Evolutionary conservation across 495 filamentous ascomycete species (phyloP), one percentile per base, ranked within the genome.

Genomic region (Parathielavia appendiculata): DNA sequence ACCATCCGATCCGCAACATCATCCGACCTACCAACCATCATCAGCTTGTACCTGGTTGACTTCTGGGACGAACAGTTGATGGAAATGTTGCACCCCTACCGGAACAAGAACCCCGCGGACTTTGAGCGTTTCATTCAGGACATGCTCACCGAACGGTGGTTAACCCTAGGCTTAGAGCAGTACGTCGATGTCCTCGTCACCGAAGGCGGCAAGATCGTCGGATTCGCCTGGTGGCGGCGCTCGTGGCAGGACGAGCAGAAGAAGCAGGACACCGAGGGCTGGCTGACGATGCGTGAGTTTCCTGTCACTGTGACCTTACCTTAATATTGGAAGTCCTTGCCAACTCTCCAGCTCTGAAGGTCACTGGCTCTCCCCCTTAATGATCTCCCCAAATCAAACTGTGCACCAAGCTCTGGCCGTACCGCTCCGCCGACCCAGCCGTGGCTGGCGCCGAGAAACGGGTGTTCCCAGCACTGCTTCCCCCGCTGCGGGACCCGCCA

Each of bases 131-230:
- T 46, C 14, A 11, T 46, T 12, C 9, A 2, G 1, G 44, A 46
- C 44, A 46, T 46, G 44, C 44, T 46, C 19, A 46, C 44, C 12
- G 44, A 46, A 14, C 44, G 44, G 5, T 46, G 44, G 44, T 46
- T 19, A 22, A 23, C 44, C 11, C 14, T 46, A 16, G 44, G 44
- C 4, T 1, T 46, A 10, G 44, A 46, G n/a, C 20, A 46, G 20
- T 16, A 16, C 20, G 44, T 46, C 2, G 44, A 46, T 1, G 44
- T 46, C 4, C 44, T 46, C 26, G 1, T 46, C 11, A 46, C 44
- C 1, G 20, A 16, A 1, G 1, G 2, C 4, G 44, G 19, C 4
- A 46, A 16, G 20, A 12, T 46, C 4, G 22, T 46, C 12, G 44
- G 44, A 14, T 46, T 46, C 20, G 44, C 44, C 44, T 46, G 44